A percentile compares a stretch with the other conserved stretches of the same genome.
Conservation (phyloP, 768 basidiomycete species). For the Boletus rufocinnamomeus region DNA sequence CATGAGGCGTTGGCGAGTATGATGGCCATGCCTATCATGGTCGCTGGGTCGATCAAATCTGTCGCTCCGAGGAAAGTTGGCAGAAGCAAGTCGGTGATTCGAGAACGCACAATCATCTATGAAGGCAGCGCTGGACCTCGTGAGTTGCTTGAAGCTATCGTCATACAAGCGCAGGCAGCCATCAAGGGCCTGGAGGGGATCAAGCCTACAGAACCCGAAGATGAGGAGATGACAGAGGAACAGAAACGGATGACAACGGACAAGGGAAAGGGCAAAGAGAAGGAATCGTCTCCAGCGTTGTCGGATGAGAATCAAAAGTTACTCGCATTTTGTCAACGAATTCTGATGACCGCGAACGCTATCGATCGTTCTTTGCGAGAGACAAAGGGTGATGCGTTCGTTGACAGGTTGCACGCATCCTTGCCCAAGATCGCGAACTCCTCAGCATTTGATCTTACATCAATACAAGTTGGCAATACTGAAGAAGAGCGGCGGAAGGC, state of each 20-base stretch:
- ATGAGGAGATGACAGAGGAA: slow-evolving; percentile 83
- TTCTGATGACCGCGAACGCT: slow-evolving; percentile 75
- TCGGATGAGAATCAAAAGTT: slow-evolving; percentile 80
- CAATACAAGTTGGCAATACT: slow-evolving; percentile 47
- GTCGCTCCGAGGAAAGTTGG: slow-evolving; percentile 56
- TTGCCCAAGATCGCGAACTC: slow-evolving; percentile 72
- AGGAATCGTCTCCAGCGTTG: slow-evolving; percentile 37
- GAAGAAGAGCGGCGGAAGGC: slow-evolving; percentile 67
- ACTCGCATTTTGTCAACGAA: slow-evolving; percentile 80
- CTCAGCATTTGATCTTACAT: slow-evolving; percentile 43
- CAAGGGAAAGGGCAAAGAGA: slow-evolving; percentile 66
- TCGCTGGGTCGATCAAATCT: slow-evolving; percentile 66
- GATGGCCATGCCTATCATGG: slow-evolving; percentile 98
- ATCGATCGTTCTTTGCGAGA: slow-evolving; percentile 89
- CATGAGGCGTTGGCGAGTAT: slow-evolving; percentile 93
- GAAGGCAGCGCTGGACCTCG: slow-evolving; percentile 91
- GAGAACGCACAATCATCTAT: slow-evolving; percentile 84
- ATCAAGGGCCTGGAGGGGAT: slow-evolving; percentile 80
- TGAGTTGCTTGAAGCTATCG: slow-evolving; percentile 87
- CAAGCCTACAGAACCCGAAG: slow-evolving; percentile 47
- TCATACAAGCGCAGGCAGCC: slow-evolving; percentile 91
- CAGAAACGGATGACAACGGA: slow-evolving; percentile 81
- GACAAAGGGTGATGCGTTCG: slow-evolving; percentile 86
- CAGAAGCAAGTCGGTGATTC: slow-evolving; percentile 50
- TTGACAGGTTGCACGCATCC: slow-evolving; percentile 71